Conservation (phyloP, 2,329 filamentous ascomycete species). For the Verticillium nonalfalfae region DNA sequence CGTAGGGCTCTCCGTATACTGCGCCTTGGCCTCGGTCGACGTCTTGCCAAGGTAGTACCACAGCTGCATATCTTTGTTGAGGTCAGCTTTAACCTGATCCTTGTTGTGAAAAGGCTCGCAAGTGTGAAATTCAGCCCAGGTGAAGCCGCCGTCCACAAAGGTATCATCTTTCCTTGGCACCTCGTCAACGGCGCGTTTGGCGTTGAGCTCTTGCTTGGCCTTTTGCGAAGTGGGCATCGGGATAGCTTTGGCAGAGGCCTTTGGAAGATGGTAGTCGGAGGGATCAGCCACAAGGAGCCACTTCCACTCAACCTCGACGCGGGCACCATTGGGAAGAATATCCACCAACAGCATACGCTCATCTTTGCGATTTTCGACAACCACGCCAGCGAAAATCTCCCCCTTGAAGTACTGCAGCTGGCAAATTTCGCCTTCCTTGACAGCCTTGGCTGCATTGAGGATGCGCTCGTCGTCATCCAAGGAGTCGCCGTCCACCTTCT, state of each 20-base stretch:
- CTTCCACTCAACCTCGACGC: conserved; percentile 77
- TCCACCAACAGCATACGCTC: conserved; percentile 77
- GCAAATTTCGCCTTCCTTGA: conserved; percentile 70
- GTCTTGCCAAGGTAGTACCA: conserved; percentile 84
- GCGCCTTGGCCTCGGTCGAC: conserved; percentile 85
- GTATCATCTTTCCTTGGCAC: conserved; percentile 58
- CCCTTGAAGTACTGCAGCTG: conserved; percentile 80
- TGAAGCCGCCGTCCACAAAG: conserved; percentile 58
- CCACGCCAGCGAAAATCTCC: conserved; percentile 85
- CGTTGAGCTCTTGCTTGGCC: conserved; percentile 61
- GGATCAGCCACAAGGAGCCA: conserved; percentile 71
- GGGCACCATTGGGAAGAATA: conserved; percentile 73
- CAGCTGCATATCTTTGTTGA: conserved; percentile 64
- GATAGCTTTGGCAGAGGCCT: conserved; percentile 66
- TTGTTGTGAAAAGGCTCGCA: conserved; percentile 46
- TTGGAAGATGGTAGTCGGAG: conserved; percentile 64
- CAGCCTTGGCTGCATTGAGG: conserved; percentile 57
- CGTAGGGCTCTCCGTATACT: conserved; percentile 75
- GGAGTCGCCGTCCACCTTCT: conserved; percentile 60
- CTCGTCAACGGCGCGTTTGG: conserved; percentile 55
- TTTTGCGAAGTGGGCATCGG: conserved; percentile 60
- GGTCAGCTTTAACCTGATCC: conserved; percentile 62
- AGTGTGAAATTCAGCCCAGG: conserved; percentile 75
- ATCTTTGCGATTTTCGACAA: conserved; percentile 72
- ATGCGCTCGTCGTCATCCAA: conserved; percentile 68